A percentile compares a stretch with the other conserved stretches of the same genome.
phyloP scores from a whole-genome alignment of 306 rosid genomes.

The Cicer chorassanicum region DNA sequence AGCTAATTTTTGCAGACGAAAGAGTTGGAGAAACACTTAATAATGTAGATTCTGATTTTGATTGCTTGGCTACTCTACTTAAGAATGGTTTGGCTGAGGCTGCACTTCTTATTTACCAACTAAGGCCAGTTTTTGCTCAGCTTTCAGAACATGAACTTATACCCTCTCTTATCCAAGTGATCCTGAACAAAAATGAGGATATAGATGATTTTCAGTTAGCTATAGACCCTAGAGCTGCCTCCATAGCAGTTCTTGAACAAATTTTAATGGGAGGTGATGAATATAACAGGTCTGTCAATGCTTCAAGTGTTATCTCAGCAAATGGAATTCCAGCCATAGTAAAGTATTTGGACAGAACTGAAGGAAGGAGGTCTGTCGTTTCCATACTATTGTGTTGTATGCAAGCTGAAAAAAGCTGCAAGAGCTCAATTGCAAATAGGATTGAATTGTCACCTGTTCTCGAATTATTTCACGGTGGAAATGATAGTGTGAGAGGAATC shows the following conservation, averaged over 20 bases:
- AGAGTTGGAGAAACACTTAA: conserved; percentile 73
- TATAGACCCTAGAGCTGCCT: conserved; percentile 78
- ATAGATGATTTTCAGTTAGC: conserved; percentile 64
- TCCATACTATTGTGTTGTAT: conserved; percentile 83
- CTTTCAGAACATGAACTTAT: conserved; percentile 73
- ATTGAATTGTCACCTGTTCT: conserved; percentile 71
- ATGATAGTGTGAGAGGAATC: conserved; percentile 67
- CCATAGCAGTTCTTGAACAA: conserved; percentile 75
- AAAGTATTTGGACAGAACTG: conserved; percentile 60
- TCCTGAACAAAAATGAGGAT: conserved; percentile 61
- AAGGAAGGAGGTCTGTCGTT: conserved; percentile 71
- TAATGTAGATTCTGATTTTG: conserved; percentile 86
- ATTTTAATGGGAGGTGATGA: conserved; percentile 82
- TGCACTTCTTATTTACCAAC: conserved; percentile 77
- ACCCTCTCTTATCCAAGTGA: conserved; percentile 66
- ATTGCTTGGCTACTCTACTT: conserved; percentile 77
- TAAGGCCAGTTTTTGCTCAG: conserved; percentile 72
- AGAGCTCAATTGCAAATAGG: conserved; percentile 67
- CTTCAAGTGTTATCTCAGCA: conserved; percentile 67
- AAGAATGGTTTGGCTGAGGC: conserved; percentile 84
- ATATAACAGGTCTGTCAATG: conserved; percentile 68
- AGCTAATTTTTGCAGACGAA: conserved; percentile 67
- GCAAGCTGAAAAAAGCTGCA: conserved; percentile 77
- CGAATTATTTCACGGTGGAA: conserved; percentile 81
- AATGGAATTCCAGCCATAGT: conserved; percentile 76